phyloP scores from a whole-genome alignment of 768 basidiomycete species.

The Auricularia auricula-judae region DNA sequence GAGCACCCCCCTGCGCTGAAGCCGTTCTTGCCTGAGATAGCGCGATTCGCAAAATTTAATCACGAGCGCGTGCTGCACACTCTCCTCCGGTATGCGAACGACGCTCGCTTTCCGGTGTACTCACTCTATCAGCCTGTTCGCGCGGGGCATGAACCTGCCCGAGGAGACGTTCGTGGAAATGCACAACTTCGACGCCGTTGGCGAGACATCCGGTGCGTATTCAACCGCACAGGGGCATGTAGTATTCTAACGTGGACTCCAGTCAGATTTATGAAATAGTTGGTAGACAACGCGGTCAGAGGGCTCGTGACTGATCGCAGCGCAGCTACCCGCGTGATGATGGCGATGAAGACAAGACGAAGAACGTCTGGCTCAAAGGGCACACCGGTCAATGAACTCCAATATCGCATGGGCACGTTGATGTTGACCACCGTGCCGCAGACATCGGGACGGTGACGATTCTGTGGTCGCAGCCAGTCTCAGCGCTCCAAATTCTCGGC shows the following conservation, averaged over 20 bases:
- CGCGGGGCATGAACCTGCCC: constrained; percentile 41
- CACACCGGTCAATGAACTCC: constrained; percentile 20
- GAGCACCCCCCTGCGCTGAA: constrained; percentile 38
- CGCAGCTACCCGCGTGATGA: constrained; percentile 21
- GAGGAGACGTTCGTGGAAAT: constrained; percentile 40
- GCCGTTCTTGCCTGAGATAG: constrained; percentile 43
- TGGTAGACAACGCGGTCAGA: constrained; percentile 8
- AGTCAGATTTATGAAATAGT: constrained; percentile 66
- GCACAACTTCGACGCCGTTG: constrained; percentile 30
- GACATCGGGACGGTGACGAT: constrained; percentile 25
- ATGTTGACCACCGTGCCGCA: constrained; percentile 4
- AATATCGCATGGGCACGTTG: not conserved
- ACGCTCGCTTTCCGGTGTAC: too few species aligned
- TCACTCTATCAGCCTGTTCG: constrained; percentile 28
- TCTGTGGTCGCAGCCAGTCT: constrained; percentile 28
- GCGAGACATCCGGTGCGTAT: constrained; percentile 26
- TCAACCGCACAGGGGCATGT: not conserved
- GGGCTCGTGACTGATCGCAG: not conserved
- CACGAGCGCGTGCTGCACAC: constrained; percentile 42
- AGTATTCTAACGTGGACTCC: not conserved
- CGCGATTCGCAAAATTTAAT: constrained; percentile 37
- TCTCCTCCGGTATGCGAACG: constrained; percentile 26
- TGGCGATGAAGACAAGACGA: constrained; percentile 20
- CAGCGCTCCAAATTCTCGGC: constrained; percentile 25
- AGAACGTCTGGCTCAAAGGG: constrained; percentile 26